These are phyloP conservation scores for Aspergillus avenaceus DNA, from an alignment of 495 filamentous ascomycete genomes.

Conservation along the genomic window DNA sequence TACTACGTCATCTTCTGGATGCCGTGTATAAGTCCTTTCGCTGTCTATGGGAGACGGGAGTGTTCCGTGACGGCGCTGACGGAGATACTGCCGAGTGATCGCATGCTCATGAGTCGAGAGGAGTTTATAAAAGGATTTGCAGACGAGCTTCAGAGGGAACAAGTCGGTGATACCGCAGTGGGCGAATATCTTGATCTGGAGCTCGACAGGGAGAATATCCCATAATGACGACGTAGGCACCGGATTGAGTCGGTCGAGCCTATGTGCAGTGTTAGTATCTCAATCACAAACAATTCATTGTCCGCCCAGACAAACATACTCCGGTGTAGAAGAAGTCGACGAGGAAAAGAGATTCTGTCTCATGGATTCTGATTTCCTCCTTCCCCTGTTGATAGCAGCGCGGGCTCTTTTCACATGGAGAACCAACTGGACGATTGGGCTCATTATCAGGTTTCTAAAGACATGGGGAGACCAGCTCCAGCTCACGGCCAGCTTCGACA, in stretches of 20 bases:
- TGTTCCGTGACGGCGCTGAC: slow-evolving; percentile 42
- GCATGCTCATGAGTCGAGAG: slow-evolving; percentile 35
- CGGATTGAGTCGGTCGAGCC: slow-evolving; percentile 13
- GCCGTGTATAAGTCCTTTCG: slow-evolving; percentile 39
- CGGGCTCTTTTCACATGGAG: slow-evolving; percentile 32
- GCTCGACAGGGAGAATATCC: slow-evolving; percentile 39
- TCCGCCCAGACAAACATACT: slow-evolving; percentile 10
- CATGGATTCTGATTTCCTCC: slow-evolving; percentile 26
- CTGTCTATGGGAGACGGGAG: slow-evolving; percentile 39
- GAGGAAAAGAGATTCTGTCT: slow-evolving; percentile 18
- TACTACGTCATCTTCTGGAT: slow-evolving; percentile 42
- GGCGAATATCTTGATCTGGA: slow-evolving; percentile 43
- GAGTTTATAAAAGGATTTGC: slow-evolving; percentile 34
- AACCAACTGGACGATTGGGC: slow-evolving; percentile 30
- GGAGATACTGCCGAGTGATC: slow-evolving; percentile 41
- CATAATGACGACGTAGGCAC: slow-evolving; percentile 29
- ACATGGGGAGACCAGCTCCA: slow-evolving; percentile 29
- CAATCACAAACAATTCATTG: neutral
- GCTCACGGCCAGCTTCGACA: slow-evolving; percentile 9
- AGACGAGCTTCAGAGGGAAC: slow-evolving; percentile 36
- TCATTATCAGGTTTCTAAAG: slow-evolving; percentile 31
- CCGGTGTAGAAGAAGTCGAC: slow-evolving; percentile 16
- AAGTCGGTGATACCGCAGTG: slow-evolving; percentile 38
- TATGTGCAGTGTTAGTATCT: slow-evolving; percentile 11
- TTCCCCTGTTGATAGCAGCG: slow-evolving; percentile 29